A percentile compares a stretch with the other conserved stretches of the same genome.
These are phyloP conservation scores for Phylloboletellus chloephorus DNA, from an alignment of 1,284 basidiomycete species.

Conservation along the genomic window DNA sequence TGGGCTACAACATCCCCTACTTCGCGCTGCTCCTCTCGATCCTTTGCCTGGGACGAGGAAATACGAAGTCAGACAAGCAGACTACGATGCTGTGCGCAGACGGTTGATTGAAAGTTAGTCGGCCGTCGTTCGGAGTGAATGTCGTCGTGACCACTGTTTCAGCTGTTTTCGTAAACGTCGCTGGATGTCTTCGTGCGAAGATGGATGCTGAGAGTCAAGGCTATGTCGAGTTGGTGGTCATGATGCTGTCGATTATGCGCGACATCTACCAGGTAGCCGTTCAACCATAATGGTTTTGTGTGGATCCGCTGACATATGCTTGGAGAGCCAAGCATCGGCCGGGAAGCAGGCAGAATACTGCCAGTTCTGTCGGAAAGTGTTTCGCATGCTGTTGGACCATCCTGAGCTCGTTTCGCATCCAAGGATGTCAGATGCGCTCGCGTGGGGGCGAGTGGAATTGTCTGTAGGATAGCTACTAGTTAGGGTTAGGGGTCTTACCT, in stretches of 20 bases:
- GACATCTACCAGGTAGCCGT: constrained; percentile 25
- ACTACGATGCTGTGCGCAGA: constrained; percentile 19
- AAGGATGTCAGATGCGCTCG: constrained; percentile 19
- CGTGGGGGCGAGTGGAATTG: constrained; percentile 16
- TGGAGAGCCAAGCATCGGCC: constrained; percentile 7
- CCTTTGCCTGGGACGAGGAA: constrained; percentile 15
- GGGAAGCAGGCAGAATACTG: constrained; percentile 20
- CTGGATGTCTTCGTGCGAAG: constrained; percentile 20
- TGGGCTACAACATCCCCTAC: constrained; percentile 46
- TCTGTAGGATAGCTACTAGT: background rate
- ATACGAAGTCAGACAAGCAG: constrained; percentile 20
- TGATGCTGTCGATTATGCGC: constrained; percentile 31
- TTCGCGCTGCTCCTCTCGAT: constrained; percentile 33
- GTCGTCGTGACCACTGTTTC: constrained; percentile 3
- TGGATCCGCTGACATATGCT: constrained; percentile 3
- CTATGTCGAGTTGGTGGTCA: constrained; percentile 27
- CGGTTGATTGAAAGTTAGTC: constrained; percentile 28
- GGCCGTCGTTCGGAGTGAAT: background rate
- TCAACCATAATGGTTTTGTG: background rate
- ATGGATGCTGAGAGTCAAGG: constrained; percentile 25
- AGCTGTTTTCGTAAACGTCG: constrained; percentile 26
- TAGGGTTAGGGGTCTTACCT: constrained; percentile 31
- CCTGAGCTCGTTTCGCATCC: constrained; percentile 22
- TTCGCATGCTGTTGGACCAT: constrained; percentile 13
- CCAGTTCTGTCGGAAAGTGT: constrained; percentile 23